Evolutionary conservation across 2,329 filamentous ascomycete genomes (phyloP), one percentile per base, ranked within the genome.

Genomic region (Coniochaeta prunicola): DNA sequence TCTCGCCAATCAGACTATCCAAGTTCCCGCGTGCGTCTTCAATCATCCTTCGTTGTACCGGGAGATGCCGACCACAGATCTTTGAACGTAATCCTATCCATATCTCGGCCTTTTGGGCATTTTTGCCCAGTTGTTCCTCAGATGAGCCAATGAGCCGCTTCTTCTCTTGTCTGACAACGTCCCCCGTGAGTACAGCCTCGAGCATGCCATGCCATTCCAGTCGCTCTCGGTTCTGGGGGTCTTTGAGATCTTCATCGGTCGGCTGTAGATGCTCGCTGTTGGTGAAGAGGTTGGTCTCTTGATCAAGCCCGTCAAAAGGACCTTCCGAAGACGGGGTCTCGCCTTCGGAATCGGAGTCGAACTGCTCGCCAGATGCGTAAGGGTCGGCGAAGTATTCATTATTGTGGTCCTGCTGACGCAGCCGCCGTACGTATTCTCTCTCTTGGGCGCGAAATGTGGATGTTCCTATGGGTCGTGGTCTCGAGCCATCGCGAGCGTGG

Each of bases 181-280:
- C 94, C 64, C 94, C 94, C 1, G 92, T 97, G 64, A 99, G 77
- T 4, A 99, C 94, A 15, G 93, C 96, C 60, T 93, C 91, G 59
- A 99, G 77, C 94, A 99, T 99, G 3, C 91, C 91, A 74, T 99
- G 92, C 94, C 94, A 99, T 74, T 99, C 94, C 26, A 99, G 79
- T 50, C 93, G 82, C 73, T 97, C 94, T 61, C 92, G 83, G 69
- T 92, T 97, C 63, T 87, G 86, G 1, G 92, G 90, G 66, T 97
- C 90, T 72, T 90, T 89, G 57, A 97, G 74, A 71, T 99, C 94
- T 68, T 97, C 94, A 26, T 91, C 81, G 3, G 91, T 94, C 0
- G 92, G 92, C 67, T 94, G 90, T 64, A 91, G 84, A 64, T 94
- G 89, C 67, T 97, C 91, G 67, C 93, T 92, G 59, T 91, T 90